These are phyloP conservation scores for Trichoderma citrinoviride DNA, from an alignment of 2,329 filamentous ascomycete species.

Conservation along the genomic window DNA sequence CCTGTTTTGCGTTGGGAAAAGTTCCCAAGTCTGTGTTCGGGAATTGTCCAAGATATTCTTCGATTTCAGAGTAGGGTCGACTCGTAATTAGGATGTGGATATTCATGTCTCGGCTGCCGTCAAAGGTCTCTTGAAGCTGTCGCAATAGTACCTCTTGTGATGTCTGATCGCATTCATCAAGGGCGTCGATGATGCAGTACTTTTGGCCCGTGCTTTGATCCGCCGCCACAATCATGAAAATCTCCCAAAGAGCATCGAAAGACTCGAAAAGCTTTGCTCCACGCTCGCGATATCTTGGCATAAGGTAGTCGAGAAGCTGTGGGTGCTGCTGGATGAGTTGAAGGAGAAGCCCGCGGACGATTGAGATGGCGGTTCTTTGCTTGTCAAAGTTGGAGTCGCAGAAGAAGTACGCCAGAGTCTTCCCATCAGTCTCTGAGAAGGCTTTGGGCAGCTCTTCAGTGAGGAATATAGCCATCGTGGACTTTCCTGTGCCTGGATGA, in stretches of 20 bases:
- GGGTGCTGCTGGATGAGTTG: not conserved
- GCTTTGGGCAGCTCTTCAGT: slow-evolving; percentile 22
- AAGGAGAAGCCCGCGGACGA: slow-evolving; percentile 28
- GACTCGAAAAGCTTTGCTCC: not conserved
- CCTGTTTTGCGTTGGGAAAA: slow-evolving; percentile 24
- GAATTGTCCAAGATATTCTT: slow-evolving; percentile 17
- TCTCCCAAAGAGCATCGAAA: not conserved
- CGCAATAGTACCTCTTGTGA: not conserved
- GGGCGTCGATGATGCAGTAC: not conserved
- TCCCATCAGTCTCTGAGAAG: slow-evolving; percentile 17
- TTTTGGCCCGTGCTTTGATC: not conserved
- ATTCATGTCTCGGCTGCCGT: not conserved
- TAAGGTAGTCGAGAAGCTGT: not conserved
- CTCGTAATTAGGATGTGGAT: not conserved
- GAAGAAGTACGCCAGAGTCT: slow-evolving; percentile 29
- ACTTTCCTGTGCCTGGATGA: not conserved
- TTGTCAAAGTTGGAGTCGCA: slow-evolving; percentile 27
- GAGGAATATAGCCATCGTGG: not conserved
- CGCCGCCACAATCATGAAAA: not conserved
- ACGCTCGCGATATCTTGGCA: not conserved
- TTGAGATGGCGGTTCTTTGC: slow-evolving; percentile 27
- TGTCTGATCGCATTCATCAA: not conserved
- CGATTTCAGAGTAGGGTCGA: not conserved
- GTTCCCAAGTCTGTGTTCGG: slow-evolving; percentile 26
- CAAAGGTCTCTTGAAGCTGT: not conserved